These are phyloP conservation scores for Colletotrichum theobromicola DNA, from an alignment of 2,329 filamentous ascomycete species.

Conservation along the genomic window DNA sequence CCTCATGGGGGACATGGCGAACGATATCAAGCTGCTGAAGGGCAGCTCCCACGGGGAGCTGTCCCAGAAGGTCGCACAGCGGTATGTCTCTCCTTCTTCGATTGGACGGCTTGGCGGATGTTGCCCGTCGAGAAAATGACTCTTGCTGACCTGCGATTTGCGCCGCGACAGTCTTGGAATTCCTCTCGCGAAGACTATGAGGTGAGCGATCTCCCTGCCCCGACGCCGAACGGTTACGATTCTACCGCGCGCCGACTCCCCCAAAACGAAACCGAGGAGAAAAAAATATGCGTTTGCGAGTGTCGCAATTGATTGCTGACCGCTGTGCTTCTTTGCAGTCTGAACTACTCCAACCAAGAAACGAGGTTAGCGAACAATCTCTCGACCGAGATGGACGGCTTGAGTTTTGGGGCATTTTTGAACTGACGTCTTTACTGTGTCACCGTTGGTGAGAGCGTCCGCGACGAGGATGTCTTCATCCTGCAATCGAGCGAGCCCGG, in stretches of 20 bases:
- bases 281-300: constrained; percentile 45
- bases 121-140: background rate
- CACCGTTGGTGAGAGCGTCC: constrained; percentile 86
- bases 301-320: constrained; percentile 47
- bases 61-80: constrained; percentile 34
- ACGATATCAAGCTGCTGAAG: constrained; percentile 43
- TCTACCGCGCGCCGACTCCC: constrained; percentile 47
- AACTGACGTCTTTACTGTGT: constrained; percentile 54
- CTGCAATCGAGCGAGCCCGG: constrained; percentile 87
- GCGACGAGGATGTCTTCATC: constrained; percentile 84
- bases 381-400: background rate
- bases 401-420: background rate
- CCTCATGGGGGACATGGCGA: constrained; percentile 34
- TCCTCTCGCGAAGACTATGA: constrained; percentile 21
- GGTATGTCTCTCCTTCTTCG: constrained; percentile 18
- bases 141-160: background rate
- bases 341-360: constrained; percentile 81
- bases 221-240: background rate
- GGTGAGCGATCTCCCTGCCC: background rate
- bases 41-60: constrained; percentile 38
- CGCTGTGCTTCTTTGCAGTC: constrained; percentile 32
- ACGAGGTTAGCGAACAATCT: constrained; percentile 40
- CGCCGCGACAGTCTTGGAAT: constrained; percentile 11
- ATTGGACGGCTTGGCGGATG: background rate
- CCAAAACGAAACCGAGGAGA: constrained; percentile 35